Evolutionary conservation across 2,329 filamentous ascomycete species (phyloP).

Genomic region (Clathrospora elynae): DNA sequence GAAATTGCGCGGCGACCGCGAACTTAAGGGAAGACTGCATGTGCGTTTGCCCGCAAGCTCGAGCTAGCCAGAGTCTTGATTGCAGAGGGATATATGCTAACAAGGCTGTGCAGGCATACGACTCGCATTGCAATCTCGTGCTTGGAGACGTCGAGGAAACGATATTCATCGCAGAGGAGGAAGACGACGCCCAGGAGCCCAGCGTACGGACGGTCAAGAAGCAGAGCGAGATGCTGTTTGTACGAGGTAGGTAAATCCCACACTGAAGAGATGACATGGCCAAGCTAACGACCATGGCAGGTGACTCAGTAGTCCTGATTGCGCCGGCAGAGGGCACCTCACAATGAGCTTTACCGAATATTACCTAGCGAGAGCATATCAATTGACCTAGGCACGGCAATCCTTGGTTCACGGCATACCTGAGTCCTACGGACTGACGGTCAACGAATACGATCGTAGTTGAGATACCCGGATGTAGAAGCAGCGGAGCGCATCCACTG

Average conservation of each 20-base stretch:
- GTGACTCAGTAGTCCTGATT: constrained; percentile 58
- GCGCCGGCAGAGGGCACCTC: constrained; percentile 46
- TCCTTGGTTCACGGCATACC: neutral
- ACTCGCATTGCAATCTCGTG: constrained; percentile 97
- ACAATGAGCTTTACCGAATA: constrained; percentile 25
- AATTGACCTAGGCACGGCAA: constrained; percentile 3
- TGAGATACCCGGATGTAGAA: constrained; percentile 31
- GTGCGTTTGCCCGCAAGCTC: constrained; percentile 56
- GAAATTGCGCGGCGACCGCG: constrained; percentile 92
- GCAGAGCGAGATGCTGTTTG: constrained; percentile 98
- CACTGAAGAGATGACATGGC: neutral
- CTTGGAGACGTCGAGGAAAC: constrained; percentile 97
- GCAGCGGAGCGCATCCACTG: constrained; percentile 7
- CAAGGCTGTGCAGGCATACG: constrained; percentile 73
- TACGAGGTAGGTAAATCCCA: constrained; percentile 69
- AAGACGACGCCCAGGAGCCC: constrained; percentile 73
- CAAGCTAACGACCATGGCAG: constrained; percentile 32
- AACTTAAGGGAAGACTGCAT: constrained; percentile 92
- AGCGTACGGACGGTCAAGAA: constrained; percentile 77
- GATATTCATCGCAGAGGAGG: constrained; percentile 89
- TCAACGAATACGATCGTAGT: constrained; percentile 6
- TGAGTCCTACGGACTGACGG: constrained; percentile 1
- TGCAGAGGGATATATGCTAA: constrained; percentile 15
- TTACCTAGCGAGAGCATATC: constrained; percentile 13
- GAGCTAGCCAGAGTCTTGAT: neutral